A percentile compares a stretch with the other conserved stretches of the same genome.
These are phyloP conservation scores for Nematocida sp. DNA, from an alignment of 371 early-diverging fungal genomes.

Conservation along the genomic window DNA sequence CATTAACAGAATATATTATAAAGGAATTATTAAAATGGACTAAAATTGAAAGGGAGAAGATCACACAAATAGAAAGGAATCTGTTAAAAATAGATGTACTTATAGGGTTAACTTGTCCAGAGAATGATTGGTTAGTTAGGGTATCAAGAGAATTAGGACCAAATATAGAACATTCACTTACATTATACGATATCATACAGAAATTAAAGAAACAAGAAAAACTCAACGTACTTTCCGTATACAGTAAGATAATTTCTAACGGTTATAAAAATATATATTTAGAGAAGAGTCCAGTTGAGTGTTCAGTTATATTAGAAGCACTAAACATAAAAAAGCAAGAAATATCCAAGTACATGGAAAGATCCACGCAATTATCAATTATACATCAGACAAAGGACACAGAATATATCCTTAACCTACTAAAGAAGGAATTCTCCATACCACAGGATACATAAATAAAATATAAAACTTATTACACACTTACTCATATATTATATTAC, in stretches of 20 bases:
- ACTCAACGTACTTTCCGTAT: neutral
- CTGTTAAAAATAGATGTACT: neutral
- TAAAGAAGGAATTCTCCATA: conserved; percentile 10
- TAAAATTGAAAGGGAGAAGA: conserved; percentile 20
- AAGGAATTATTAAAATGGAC: conserved; percentile 31
- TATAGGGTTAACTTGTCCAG: neutral
- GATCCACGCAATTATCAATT: conserved; percentile 47
- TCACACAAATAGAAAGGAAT: neutral
- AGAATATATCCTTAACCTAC: conserved; percentile 24
- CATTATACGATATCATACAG: conserved; percentile 38
- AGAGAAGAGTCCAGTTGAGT: conserved; percentile 25
- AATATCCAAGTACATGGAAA: conserved; percentile 17
- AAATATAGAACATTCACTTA: neutral
- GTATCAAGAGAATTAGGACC: neutral
- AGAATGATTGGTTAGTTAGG: neutral
- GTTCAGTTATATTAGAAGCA: neutral
- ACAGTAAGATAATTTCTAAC: neutral
- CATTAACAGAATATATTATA: neutral
- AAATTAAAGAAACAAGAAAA: neutral
- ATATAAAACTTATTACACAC: too few relatives aligned
- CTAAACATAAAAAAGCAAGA: conserved; percentile 8
- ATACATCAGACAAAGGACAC: conserved; percentile 16
- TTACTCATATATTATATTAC: too few relatives aligned
- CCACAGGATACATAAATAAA: neutral
- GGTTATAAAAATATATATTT: conserved; percentile 35